Evolutionary conservation across 2,329 filamentous ascomycete species (phyloP), one percentile per base, ranked within the genome.

Genomic region (Sporothrix euskadiensis): DNA sequence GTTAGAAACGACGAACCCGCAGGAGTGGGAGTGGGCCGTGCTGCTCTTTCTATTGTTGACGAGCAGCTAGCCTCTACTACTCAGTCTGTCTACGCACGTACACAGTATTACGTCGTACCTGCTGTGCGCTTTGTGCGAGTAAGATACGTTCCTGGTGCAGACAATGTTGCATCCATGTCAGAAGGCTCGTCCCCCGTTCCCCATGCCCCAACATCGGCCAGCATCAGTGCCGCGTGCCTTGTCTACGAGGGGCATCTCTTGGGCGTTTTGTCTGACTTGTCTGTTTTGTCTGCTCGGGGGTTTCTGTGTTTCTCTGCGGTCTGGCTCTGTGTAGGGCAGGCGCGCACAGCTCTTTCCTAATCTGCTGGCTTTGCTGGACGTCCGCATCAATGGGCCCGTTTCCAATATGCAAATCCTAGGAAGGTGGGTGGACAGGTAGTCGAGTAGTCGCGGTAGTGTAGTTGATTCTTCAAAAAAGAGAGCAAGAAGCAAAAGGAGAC

Each of bases 161-260:
- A 61, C 39, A 16, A n/a, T 63, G 71, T 69, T 61, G 63, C 71
- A 73, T 69, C 63, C 26, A 39, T 69, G 71, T 69, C 71, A 59
- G 52, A 73, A 72, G 32, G 61, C 9, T 59, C 49, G 63, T 44
- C 35, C 59, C 30, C 35, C 57, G 2, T 63, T 10, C 35, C 59
- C 35, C 35, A 35, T 35, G 35, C 35, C 35, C 57, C 57, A 39
- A 39, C 22, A 30, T 56, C 54, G 54, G 54, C 39, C n/a, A 52
- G 52, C 32, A 39, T 59, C 69, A 49, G 54, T 71, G 54, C 69
- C 69, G 69, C 52, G 69, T 71, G 47, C 19, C 44, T 54, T 3
- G 63, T 44, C 63, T 6, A 68, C 41, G 65, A 35, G 65, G n/a
- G 41, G n/a, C 14, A 44, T 30, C 16, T 69, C 49, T 59, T 14